A percentile compares a stretch with the other conserved stretches of the same genome.
Evolutionary conservation across 306 rosid genomes (phyloP).

Genomic region (Quercus dentata): DNA sequence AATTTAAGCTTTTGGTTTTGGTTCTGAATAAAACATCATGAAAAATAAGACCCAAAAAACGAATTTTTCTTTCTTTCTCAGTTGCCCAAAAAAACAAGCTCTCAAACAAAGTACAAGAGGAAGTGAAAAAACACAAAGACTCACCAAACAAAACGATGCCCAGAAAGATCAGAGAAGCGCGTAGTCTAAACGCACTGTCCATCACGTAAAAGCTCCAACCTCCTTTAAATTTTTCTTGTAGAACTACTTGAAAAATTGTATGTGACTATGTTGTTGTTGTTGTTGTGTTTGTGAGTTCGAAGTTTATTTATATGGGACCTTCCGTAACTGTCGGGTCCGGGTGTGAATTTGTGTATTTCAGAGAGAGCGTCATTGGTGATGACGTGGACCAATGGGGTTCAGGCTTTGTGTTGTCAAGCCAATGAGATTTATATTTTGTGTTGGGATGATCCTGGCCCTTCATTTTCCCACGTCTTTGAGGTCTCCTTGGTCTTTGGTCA

Average conservation of each 20-base stretch:
- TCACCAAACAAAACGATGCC: neutral
- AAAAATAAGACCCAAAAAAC: neutral
- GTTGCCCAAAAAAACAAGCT: neutral
- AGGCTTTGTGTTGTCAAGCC: neutral
- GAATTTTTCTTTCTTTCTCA: neutral
- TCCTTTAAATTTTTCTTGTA: neutral
- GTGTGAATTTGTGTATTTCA: neutral
- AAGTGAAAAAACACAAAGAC: neutral
- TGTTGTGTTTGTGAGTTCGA: too few relatives aligned
- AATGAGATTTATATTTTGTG: neutral
- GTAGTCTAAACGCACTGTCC: neutral
- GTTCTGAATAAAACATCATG: too few relatives aligned
- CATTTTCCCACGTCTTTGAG: neutral
- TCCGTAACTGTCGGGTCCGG: neutral
- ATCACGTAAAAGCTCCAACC: neutral
- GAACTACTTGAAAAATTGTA: too few relatives aligned
- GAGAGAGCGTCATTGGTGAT: neutral
- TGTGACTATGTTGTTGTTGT: too few relatives aligned
- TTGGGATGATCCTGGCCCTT: neutral
- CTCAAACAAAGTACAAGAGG: neutral
- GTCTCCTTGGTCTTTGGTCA: neutral
- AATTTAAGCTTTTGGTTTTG: too few relatives aligned
- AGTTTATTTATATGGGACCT: neutral
- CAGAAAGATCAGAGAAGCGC: neutral
- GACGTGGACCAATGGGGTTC: neutral